Base-by-base conservation (phyloP, 2,329 filamentous ascomycete species). In the Fusarium sulawesiense region DNA sequence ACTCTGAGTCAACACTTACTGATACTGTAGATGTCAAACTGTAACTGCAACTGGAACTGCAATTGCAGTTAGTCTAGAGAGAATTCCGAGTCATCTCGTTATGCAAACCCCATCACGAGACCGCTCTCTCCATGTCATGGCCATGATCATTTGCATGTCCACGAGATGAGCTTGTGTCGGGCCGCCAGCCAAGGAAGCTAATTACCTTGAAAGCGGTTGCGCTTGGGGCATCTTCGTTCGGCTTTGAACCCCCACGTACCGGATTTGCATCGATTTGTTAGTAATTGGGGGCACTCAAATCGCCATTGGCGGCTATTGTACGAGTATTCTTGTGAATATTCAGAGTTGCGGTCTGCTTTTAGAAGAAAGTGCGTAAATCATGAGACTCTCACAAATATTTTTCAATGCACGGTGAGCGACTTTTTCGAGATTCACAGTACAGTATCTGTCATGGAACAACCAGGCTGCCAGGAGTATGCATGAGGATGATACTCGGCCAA, bases 151-250 rank as follows among this genome's bases (percentile, higher is more conserved):
- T 53, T 53, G 41, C 63, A 44, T 51, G 60, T 53, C 47, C 63
- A 61, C 63, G 55, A 66, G 63, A 44, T 55, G 63, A 66, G 61
- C 55, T 66, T 66, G 61, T 60, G 62, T 61, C 55, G 63, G 62
- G 55, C 61, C 61, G 62, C 56, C 44, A 55, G 62, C 61, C 37
- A 55, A 65, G 56, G 68, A 67, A 56, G 56, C 59, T 63, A 70
- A 70, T 50, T 29, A 27, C 29, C 49, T 53, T 34, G 46, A 65
- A 46, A 44, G 47, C 42, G 48, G 27, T 41, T 60, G 32, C 41
- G 50, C 56, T 64, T 64, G 59, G 59, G 49, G 37, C 51, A 44
- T 48, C 66, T 57, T 57, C 34, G 54, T 45, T 65, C 60, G 32
- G 34, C 57, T 61, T 61, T 49, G 37, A 42, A 27, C 61, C 60